A percentile compares a stretch with the other conserved stretches of the same genome.
Evolutionary conservation across 2,329 filamentous ascomycete species (phyloP).

Genomic region (Diaporthe capsici): DNA sequence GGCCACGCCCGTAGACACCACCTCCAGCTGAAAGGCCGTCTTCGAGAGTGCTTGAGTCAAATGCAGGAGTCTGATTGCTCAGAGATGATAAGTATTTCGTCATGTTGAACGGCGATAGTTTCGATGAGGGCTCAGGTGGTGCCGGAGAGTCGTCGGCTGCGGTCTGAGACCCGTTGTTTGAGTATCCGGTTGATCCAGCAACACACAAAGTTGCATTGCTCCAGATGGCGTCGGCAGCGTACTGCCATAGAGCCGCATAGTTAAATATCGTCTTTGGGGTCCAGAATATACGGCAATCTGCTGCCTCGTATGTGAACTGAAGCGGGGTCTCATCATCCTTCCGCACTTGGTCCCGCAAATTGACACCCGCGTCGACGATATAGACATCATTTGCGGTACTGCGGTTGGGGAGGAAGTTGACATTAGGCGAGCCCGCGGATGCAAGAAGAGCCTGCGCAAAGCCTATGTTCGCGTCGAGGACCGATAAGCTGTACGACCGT

Average conservation of each 20-base stretch:
- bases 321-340: conserved; percentile 54
- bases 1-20: background rate
- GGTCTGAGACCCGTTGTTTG: background rate
- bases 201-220: conserved; percentile 5
- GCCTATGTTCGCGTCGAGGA: conserved; percentile 42
- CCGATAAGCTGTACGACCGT: conserved; percentile 46
- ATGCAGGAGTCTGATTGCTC: background rate
- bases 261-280: conserved; percentile 67
- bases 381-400: conserved; percentile 39
- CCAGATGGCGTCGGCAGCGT: conserved; percentile 38
- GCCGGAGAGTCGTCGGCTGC: background rate
- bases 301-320: conserved; percentile 73
- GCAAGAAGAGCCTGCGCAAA: conserved; percentile 35
- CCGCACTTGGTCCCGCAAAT: conserved; percentile 48
- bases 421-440: background rate
- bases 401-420: background rate
- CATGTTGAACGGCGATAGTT: background rate
- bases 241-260: conserved; percentile 64
- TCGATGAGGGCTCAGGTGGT: background rate
- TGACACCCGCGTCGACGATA: conserved; percentile 43
- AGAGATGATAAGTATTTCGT: background rate
- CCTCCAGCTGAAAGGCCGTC: conserved; percentile 1
- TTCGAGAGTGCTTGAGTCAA: background rate
- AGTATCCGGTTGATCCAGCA: background rate
- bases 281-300: conserved; percentile 73